Base-by-base conservation (phyloP, 257 asterid species). In the Linaria vulgaris region DNA sequence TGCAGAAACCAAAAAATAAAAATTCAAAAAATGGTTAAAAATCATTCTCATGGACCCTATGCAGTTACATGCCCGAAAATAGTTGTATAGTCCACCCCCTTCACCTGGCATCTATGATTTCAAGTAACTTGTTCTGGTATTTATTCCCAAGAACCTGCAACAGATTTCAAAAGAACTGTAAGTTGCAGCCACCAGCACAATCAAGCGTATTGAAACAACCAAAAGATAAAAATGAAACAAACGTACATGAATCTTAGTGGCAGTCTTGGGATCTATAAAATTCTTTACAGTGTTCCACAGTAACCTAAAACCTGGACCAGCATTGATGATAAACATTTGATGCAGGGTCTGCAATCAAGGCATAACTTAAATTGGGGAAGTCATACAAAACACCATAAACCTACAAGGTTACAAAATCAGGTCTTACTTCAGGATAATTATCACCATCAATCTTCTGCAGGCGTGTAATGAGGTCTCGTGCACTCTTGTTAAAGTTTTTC, bases 361-460 rank as follows among this genome's bases (percentile, higher is more conserved):
- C 51, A 68, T 37, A 56, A 68, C 52, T 67, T 70, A 30, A 69
- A 55, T 78, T 20, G 56, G 34, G 39, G 34, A 63, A 70, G 65
- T 55, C 12, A 69, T 13, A 56, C 49, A 56, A 47, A 45, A 38
- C 58, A 50, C 37, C 49, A 63, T 24, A 61, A 70, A 65, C 58
- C 12, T 25, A 67, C 43, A 19, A 53, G 56, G 68, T 55, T 48
- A 68, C 59, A 68, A 55, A 59, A 57, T 39, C 74, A 71, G 71
- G 53, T 30, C 34, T 73, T 79, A 84, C 96, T 70, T 88, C 96
- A 24, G 96, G 96, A 74, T 88, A 88, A 75, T 88, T 88, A 73
- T 88, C 91, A 5, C 96, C 90, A 77, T 88, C 96, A 66, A 88
- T 85, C 81, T 85, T 88, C 77, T 88, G 96, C 55, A 88, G 86